Base-by-base conservation (phyloP, 768 basidiomycete species). In the Sarcodon aspratus region DNA sequence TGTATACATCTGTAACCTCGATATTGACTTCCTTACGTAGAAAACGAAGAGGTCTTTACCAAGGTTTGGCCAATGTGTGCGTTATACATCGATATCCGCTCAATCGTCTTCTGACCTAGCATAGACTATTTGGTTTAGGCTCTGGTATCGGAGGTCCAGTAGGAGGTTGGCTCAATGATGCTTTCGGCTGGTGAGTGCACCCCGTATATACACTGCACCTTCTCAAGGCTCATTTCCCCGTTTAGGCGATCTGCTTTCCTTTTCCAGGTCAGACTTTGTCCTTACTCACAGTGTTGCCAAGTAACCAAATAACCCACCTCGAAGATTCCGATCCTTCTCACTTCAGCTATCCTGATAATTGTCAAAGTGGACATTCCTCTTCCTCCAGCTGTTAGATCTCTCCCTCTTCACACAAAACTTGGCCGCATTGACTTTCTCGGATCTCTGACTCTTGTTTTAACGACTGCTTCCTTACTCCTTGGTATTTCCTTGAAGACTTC, bases 61-160 rank as follows among this genome's bases (percentile, higher is more conserved):
- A 98, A 63, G 93, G 93, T 49, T 74, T 91, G 71, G 82, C 85
- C 33, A 92, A 92, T 60, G 78, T 92, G 88, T 90, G 69, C 55
- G 78, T 61, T 42, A 18, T 33, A 9, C 33, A 42, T 43, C 18
- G 52, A 48, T 42, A 15, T 32, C 40, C 18, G 21, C 27, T 18
- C 43, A 11, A 27, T 17, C n/a, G 21, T 47, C 21, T 49, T 32
- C 32, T 43, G 33, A 36, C 46, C 18, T 43, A 50, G 46, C 34
- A 21, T 49, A 91, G 88, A 64, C 63, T 90, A 53, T 95, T 80
- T 60, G 93, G 92, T 38, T 68, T 89, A 47, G 93, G 93, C 48
- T 79, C 86, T 37, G 83, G 81, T 44, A 65, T 88, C 17, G 87
- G 87, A 43, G 87, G 87, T 31, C 87, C 87, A 40, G 50, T 89